A percentile compares a stretch with the other conserved stretches of the same genome.
These are phyloP conservation scores for Roridomyces roridus DNA, from an alignment of 768 basidiomycete genomes.

Conservation along the genomic window DNA sequence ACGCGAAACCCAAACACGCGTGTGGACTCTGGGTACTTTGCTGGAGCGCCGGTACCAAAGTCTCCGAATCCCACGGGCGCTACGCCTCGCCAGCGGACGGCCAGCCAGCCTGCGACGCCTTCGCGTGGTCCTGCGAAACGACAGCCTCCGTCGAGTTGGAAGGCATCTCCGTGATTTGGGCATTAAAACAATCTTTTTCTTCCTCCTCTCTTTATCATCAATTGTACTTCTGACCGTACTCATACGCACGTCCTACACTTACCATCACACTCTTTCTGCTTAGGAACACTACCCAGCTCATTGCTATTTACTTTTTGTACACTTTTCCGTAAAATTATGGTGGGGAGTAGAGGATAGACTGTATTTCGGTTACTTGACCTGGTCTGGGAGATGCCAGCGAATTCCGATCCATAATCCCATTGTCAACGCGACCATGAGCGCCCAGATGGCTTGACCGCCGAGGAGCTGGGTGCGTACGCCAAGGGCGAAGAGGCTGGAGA, in stretches of 20 bases:
- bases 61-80: conserved; percentile 18
- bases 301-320: no score
- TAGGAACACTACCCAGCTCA: no score
- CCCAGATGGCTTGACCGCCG: conserved; percentile 7
- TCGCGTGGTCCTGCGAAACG: conserved; percentile 32
- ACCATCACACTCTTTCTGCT: no score
- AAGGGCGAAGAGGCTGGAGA: conserved; percentile 10
- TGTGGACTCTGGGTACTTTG: conserved; percentile 48
- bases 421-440: background rate
- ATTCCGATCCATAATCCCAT: background rate
- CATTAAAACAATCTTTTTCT: no score
- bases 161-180: conserved; percentile 28
- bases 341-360: no score
- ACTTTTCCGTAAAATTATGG: no score
- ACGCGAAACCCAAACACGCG: conserved; percentile 20
- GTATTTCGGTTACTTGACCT: background rate
- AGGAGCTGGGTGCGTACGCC: conserved; percentile 5
- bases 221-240: no score
- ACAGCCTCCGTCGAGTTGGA: conserved; percentile 66
- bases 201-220: no score
- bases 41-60: conserved; percentile 39
- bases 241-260: no score
- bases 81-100: conserved; percentile 43
- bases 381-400: conserved; percentile 4
- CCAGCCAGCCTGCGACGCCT: conserved; percentile 52